Evolutionary conservation across 108 stramenopile species (phyloP).

Genomic region (Pseudonitzschia multistriata): DNA sequence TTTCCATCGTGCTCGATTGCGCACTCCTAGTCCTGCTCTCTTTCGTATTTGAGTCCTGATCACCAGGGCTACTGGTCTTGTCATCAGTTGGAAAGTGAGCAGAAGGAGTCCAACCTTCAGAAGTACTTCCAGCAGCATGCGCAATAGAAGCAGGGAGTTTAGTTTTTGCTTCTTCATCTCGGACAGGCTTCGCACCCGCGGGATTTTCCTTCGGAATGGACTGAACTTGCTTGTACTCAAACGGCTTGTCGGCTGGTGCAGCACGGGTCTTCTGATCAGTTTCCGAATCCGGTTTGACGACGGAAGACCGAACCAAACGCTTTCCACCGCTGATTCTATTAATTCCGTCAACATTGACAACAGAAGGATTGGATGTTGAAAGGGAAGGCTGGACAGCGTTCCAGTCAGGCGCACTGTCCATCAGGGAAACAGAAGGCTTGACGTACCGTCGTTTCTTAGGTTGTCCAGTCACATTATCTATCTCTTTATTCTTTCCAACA

Average conservation of each 20-base stretch:
- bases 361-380: conserved; percentile 5
- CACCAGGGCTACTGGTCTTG: neutral
- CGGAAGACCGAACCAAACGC: conserved; percentile 4
- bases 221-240: conserved; percentile 17
- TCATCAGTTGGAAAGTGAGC: conserved; percentile 12
- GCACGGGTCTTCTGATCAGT: neutral
- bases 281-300: neutral
- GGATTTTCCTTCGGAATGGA: conserved; percentile 12
- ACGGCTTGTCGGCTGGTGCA: conserved; percentile 2
- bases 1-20: conserved; percentile 5
- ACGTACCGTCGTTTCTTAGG: neutral
- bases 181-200: neutral
- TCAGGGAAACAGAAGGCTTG: conserved; percentile 1
- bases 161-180: conserved; percentile 10
- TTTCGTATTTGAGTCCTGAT: neutral
- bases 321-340: neutral
- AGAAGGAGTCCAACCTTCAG: conserved; percentile 8
- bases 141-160: conserved; percentile 10
- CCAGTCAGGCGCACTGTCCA: conserved; percentile 12
- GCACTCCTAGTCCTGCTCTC: neutral
- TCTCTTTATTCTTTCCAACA: neutral
- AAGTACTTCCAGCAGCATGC: conserved; percentile 10
- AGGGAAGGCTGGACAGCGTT: conserved; percentile 4
- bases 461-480: neutral
- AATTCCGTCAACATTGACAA: conserved; percentile 6